Percentiles rank a stretch among this genome's conserved stretches.
These are phyloP conservation scores for Termitomyces sp. DNA, from an alignment of 768 basidiomycete genomes.

Conservation along the genomic window DNA sequence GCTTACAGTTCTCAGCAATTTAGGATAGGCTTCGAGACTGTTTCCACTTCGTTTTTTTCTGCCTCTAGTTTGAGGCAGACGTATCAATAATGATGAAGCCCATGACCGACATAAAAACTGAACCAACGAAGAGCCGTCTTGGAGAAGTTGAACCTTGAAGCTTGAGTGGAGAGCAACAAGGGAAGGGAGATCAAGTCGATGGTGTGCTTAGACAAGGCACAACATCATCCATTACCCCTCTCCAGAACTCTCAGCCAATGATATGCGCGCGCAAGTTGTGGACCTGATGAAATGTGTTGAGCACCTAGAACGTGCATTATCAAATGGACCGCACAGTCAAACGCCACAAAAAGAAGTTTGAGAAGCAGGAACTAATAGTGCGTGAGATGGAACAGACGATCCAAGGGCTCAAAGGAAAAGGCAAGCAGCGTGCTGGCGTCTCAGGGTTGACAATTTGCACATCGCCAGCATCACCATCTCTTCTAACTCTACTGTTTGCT, in stretches of 20 bases:
- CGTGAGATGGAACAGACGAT: slow-evolving; percentile 29
- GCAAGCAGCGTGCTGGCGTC: slow-evolving; percentile 1
- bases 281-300: slow-evolving; percentile 37
- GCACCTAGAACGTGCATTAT: slow-evolving; percentile 43
- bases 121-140: too few species aligned
- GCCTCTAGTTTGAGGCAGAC: too few species aligned
- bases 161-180: too few species aligned
- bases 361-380: slow-evolving; percentile 29
- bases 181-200: too few species aligned
- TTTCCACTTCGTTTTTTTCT: too few species aligned
- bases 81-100: too few species aligned
- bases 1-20: too few species aligned
- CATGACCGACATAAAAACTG: too few species aligned
- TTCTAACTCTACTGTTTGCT: slow-evolving; percentile 8
- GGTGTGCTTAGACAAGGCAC: slow-evolving; percentile 57
- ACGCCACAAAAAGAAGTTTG: slow-evolving; percentile 48
- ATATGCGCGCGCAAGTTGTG: slow-evolving; percentile 27
- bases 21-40: too few species aligned
- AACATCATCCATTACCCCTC: slow-evolving; percentile 53
- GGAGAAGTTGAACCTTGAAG: too few species aligned
- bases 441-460: slow-evolving; percentile 6
- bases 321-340: slow-evolving; percentile 43
- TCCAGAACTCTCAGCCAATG: slow-evolving; percentile 19
- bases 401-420: slow-evolving; percentile 12
- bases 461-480: not conserved